These are phyloP conservation scores for Mortierella sp. DNA, from an alignment of 371 early-diverging fungal genomes.

Conservation along the genomic window DNA sequence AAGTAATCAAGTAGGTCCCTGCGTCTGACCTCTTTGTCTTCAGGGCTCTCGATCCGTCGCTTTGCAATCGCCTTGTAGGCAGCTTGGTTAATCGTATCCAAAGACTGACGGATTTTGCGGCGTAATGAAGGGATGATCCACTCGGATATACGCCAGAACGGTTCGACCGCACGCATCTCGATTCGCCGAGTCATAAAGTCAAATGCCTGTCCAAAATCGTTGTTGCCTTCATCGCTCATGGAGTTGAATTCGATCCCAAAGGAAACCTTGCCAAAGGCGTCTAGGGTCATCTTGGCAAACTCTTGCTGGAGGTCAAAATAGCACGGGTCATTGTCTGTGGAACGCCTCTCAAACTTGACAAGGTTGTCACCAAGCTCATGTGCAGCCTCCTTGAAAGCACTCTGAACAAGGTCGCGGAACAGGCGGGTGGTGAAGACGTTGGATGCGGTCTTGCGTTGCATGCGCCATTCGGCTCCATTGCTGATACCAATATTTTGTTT, in stretches of 20 bases:
- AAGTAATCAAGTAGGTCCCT: conserved; percentile 40
- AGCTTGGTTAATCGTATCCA: conserved; percentile 18
- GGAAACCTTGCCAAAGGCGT: conserved; percentile 41
- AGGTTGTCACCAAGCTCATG: conserved; percentile 15
- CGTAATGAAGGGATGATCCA: conserved; percentile 20
- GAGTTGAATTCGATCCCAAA: conserved; percentile 45
- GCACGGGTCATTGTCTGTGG: conserved; percentile 22
- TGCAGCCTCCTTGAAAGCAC: conserved; percentile 21
- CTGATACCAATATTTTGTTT: conserved; percentile 73
- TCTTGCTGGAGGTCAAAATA: conserved; percentile 70
- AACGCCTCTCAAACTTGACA: neutral
- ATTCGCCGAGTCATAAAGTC: conserved; percentile 30
- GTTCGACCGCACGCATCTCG: conserved; percentile 15
- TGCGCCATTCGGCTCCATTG: conserved; percentile 71
- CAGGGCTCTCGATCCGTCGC: conserved; percentile 21
- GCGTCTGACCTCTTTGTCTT: conserved; percentile 11
- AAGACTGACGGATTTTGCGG: neutral
- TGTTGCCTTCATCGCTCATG: conserved; percentile 8
- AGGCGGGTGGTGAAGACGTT: conserved; percentile 72
- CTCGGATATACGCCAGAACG: conserved; percentile 33
- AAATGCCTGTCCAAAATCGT: conserved; percentile 50
- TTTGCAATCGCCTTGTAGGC: conserved; percentile 22
- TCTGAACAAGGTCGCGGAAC: conserved; percentile 64
- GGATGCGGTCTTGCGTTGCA: conserved; percentile 68
- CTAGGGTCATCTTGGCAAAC: conserved; percentile 34